Conservation (phyloP, 1,284 basidiomycete species). For the Trichosporon faecale region DNA sequence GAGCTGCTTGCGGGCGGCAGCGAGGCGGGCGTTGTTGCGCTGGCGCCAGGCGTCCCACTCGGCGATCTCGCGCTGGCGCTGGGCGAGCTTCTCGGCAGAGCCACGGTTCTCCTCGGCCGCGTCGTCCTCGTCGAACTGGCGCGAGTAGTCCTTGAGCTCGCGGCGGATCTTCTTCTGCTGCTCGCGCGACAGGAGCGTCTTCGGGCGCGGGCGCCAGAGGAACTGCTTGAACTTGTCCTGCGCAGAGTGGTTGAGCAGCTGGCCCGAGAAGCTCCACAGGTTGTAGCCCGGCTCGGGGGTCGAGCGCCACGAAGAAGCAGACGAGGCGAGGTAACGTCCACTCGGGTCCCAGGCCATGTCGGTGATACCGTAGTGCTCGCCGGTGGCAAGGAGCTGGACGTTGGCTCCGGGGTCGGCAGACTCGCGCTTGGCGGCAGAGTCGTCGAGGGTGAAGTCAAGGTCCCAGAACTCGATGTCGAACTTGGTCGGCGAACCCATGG, state of each 20-base stretch:
- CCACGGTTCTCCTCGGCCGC: conserved; percentile 91
- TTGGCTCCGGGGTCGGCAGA: conserved; percentile 74
- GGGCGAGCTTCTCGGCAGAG: conserved; percentile 87
- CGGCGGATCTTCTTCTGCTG: conserved; percentile 79
- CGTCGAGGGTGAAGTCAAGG: conserved; percentile 83
- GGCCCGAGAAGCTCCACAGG: conserved; percentile 97
- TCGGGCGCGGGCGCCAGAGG: conserved; percentile 93
- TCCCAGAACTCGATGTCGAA: conserved; percentile 99
- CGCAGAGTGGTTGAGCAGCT: conserved; percentile 82
- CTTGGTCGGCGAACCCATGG: conserved; percentile 90
- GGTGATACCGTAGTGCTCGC: conserved; percentile 98
- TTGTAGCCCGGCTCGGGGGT: conserved; percentile 94
- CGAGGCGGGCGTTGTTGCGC: conserved; percentile 42
- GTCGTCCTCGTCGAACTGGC: conserved; percentile 94
- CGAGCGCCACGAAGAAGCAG: conserved; percentile 92
- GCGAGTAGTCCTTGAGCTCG: conserved; percentile 88
- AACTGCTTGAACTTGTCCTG: conserved; percentile 98
- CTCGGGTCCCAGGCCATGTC: conserved; percentile 99
- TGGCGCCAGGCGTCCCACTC: conserved; percentile 96
- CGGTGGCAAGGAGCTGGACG: conserved; percentile 75
- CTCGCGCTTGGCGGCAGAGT: conserved; percentile 59
- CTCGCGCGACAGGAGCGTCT: conserved; percentile 80
- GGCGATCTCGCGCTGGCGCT: conserved; percentile 80
- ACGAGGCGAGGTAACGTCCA: conserved; percentile 89
- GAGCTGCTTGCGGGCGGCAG: conserved; percentile 36